Evolutionary conservation across 139 green algal genomes (phyloP).

Genomic region (Spirogloea muscicola): DNA sequence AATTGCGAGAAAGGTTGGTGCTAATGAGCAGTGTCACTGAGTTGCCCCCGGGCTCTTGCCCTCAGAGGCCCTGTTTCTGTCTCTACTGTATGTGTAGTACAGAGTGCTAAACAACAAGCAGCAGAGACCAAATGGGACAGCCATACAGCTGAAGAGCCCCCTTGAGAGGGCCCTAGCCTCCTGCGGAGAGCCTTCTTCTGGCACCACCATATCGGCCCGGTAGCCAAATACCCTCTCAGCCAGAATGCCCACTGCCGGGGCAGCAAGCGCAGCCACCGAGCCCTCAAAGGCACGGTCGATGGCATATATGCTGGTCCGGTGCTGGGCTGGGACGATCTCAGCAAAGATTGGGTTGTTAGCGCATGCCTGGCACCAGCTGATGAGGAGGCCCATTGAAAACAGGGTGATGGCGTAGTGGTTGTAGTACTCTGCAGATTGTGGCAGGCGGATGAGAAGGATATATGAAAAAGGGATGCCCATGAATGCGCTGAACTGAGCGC

Average conservation of each 20-base stretch:
- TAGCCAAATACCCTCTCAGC: slow-evolving; percentile 41
- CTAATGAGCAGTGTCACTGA: no score
- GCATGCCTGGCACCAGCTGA: slow-evolving; percentile 40
- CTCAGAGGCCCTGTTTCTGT: slow-evolving; percentile 41
- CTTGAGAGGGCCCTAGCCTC: slow-evolving; percentile 26
- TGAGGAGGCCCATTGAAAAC: slow-evolving; percentile 38
- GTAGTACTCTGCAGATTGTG: slow-evolving; percentile 5
- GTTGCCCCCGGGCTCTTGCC: no score
- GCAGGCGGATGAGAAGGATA: slow-evolving; percentile 26
- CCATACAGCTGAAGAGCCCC: slow-evolving; percentile 42
- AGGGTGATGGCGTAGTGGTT: background rate
- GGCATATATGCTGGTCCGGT: slow-evolving; percentile 43
- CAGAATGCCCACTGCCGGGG: slow-evolving; percentile 35
- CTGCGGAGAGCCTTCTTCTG: background rate
- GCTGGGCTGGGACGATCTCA: slow-evolving; percentile 22
- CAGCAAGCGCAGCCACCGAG: slow-evolving; percentile 35
- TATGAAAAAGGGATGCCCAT: slow-evolving; percentile 32
- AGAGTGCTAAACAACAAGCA: slow-evolving; percentile 27
- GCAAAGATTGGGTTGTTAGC: slow-evolving; percentile 44
- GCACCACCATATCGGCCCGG: background rate
- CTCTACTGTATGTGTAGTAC: slow-evolving; percentile 35
- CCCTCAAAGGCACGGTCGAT: slow-evolving; percentile 46
- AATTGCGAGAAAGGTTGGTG: no score
- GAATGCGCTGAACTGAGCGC: slow-evolving; percentile 38
- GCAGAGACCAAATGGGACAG: slow-evolving; percentile 36